Conservation (phyloP, 2,329 filamentous ascomycete genomes). For the Talaromyces sp. region DNA sequence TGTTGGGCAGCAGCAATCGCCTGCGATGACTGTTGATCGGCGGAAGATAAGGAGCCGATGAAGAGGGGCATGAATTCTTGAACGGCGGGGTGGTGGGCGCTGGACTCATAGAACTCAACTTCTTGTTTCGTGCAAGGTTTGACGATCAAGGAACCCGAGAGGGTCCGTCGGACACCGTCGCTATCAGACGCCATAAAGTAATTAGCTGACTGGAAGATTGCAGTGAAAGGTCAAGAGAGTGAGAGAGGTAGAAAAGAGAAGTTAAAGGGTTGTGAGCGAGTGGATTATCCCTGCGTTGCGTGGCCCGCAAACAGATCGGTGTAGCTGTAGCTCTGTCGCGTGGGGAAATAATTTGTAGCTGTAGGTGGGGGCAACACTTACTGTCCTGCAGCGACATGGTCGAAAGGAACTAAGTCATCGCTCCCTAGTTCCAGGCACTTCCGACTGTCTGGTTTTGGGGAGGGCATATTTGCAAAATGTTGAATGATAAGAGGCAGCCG, state of each 20-base stretch:
- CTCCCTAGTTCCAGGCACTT: slow-evolving; percentile 40
- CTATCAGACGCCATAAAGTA: slow-evolving; percentile 49
- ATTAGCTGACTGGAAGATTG: background rate
- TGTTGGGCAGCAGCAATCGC: slow-evolving; percentile 54
- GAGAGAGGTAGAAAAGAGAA: background rate
- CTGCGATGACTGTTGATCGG: slow-evolving; percentile 49
- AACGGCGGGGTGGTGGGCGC: slow-evolving; percentile 70
- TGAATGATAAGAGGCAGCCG: slow-evolving; percentile 5
- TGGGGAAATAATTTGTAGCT: slow-evolving; percentile 1
- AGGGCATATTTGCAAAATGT: slow-evolving; percentile 29
- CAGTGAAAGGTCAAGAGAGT: background rate
- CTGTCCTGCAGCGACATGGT: slow-evolving; percentile 53
- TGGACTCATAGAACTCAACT: slow-evolving; percentile 85
- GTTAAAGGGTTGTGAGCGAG: background rate
- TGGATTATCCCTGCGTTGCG: background rate
- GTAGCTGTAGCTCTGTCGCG: slow-evolving; percentile 7
- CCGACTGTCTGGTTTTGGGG: slow-evolving; percentile 35
- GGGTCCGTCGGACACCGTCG: slow-evolving; percentile 85
- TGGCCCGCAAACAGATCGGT: background rate
- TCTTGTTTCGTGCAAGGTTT: slow-evolving; percentile 90
- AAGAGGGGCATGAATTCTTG: slow-evolving; percentile 80
- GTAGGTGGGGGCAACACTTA: slow-evolving; percentile 37
- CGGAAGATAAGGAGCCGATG: slow-evolving; percentile 77
- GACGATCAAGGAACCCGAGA: slow-evolving; percentile 81
- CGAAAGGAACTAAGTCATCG: slow-evolving; percentile 47